Conservation (phyloP, 2,329 filamentous ascomycete species). For the Calonectria pseudoreteaudii region DNA sequence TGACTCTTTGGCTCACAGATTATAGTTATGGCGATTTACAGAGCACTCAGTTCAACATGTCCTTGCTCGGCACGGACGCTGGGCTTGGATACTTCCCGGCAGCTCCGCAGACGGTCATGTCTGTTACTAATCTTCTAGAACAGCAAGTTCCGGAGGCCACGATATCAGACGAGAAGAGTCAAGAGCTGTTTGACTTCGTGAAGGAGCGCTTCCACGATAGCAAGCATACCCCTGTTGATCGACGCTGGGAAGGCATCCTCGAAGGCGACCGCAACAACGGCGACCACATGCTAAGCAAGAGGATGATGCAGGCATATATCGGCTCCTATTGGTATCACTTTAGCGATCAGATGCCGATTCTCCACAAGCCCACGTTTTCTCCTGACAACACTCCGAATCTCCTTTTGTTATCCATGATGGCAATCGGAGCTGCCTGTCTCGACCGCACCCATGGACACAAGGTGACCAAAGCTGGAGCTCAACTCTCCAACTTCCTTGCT, state of each 20-base stretch:
- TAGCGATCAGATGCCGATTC: slow-evolving; percentile 91
- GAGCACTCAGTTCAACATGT: slow-evolving; percentile 53
- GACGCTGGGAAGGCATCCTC: slow-evolving; percentile 80
- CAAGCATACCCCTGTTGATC: slow-evolving; percentile 78
- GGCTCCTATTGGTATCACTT: slow-evolving; percentile 95
- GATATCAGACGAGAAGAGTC: slow-evolving; percentile 88
- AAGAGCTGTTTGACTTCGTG: slow-evolving; percentile 86
- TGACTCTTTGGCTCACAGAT: slow-evolving; percentile 37
- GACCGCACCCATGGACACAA: slow-evolving; percentile 84
- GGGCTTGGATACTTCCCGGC: slow-evolving; percentile 68
- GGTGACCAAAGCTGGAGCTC: slow-evolving; percentile 80
- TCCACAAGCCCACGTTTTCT: slow-evolving; percentile 94
- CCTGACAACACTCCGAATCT: slow-evolving; percentile 88
- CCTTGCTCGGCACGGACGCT: slow-evolving; percentile 62
- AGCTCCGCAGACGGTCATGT: slow-evolving; percentile 85
- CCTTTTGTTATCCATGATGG: slow-evolving; percentile 88
- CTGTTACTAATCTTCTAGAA: slow-evolving; percentile 86
- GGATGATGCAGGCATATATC: slow-evolving; percentile 97
- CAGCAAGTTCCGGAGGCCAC: slow-evolving; percentile 82
- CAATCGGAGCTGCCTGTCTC: slow-evolving; percentile 89
- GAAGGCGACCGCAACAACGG: slow-evolving; percentile 80
- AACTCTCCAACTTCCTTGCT: slow-evolving; percentile 89
- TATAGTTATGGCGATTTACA: slow-evolving; percentile 65
- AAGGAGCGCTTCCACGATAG: slow-evolving; percentile 84
- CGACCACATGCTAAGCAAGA: slow-evolving; percentile 79